Conservation (phyloP, 768 basidiomycete species). For the Vararia minispora region DNA sequence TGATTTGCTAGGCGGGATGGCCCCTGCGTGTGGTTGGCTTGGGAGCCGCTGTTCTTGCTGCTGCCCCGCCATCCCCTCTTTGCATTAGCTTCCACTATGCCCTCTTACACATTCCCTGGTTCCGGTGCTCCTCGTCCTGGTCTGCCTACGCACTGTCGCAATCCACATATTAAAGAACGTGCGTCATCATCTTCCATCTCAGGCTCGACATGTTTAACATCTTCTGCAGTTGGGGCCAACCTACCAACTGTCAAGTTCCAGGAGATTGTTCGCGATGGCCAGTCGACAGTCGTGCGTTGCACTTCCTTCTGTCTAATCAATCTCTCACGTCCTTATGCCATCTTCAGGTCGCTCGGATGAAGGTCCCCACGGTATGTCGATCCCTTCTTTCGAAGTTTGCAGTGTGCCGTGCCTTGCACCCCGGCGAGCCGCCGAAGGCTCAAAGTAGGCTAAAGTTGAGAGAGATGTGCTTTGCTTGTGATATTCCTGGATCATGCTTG, state of each 20-base stretch:
- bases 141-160: conserved; percentile 14
- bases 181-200: conserved; percentile 15
- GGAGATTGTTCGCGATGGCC: conserved; percentile 78
- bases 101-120: conserved; percentile 9
- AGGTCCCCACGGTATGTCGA: conserved; percentile 60
- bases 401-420: no score
- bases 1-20: background rate
- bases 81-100: conserved; percentile 7
- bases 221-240: conserved; percentile 28
- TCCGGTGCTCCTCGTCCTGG: conserved; percentile 11
- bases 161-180: conserved; percentile 20
- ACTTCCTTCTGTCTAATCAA: background rate
- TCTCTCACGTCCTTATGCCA: conserved; percentile 11
- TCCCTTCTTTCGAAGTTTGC: conserved; percentile 2
- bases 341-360: conserved; percentile 74
- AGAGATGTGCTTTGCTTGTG: no score
- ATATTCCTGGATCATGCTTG: no score
- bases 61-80: conserved; percentile 1
- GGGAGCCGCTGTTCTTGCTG: no score
- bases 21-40: background rate
- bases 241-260: conserved; percentile 83
- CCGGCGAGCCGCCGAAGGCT: no score
- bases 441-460: no score
- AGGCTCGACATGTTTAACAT: conserved; percentile 5
- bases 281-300: conserved; percentile 66